Evolutionary conservation across 2,329 filamentous ascomycete genomes (phyloP), one percentile per base, ranked within the genome.

Genomic region (Periconia macrospinosa): DNA sequence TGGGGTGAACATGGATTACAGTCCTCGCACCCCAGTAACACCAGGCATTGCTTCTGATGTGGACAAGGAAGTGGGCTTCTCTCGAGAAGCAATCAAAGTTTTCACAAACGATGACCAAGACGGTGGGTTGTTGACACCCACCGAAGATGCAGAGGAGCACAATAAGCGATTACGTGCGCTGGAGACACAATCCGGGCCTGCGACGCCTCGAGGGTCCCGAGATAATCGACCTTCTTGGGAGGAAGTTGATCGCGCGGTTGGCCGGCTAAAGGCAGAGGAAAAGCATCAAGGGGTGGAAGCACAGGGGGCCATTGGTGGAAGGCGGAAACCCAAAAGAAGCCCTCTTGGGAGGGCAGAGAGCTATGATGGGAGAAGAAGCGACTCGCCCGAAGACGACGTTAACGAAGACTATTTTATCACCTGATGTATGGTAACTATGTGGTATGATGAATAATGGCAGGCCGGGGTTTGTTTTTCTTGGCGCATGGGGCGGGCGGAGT

Each of bases 181-280:
- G 8, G 72, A 70, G 47, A 76, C 75, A 9, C 76, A 77, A 56
- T 78, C 76, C 30, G 73, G 75, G 0, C 76, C 77, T 23, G 73
- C 75, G 2, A 78, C 76, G 11, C 76, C 76, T 0, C 73, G 71
- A 20, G 77, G 76, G 0, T 73, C 70, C 14, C 63, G 76, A 27
- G 74, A 77, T 53, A 67, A 59, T 40, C 54, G 68, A 7, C 69
- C 71, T 0, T 70, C 66, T 17, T 74, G 71, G 71, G 70, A 72
- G 40, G 71, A 72, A 50, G 69, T 73, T 7, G 68, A 73, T 45
- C 65, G 67, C 0, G 69, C 70, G 0, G 67, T 72, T 19, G 69
- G 68, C 42, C 47, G 69, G 43, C 56, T 72, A 15, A 70, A 67
- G 40, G 70, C 67, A 0, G 67, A 67, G 35, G 62, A 64, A 43